A percentile compares a stretch with the other conserved stretches of the same genome.
These are phyloP conservation scores for Aureobasidium subglaciale DNA, from an alignment of 2,329 filamentous ascomycete genomes.

Conservation along the genomic window DNA sequence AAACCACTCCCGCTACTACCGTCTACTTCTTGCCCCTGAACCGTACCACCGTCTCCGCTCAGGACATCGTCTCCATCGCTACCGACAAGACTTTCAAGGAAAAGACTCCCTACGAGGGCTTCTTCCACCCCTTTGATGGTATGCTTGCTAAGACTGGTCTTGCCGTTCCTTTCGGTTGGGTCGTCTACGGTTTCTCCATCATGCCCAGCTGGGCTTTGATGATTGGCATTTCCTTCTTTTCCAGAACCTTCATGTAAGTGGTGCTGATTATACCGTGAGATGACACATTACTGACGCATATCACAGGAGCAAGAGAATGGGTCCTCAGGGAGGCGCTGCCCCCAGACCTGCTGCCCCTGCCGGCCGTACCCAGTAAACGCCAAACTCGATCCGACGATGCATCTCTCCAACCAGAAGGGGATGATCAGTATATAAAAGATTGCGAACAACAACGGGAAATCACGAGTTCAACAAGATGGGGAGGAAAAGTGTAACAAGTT, in stretches of 20 bases:
- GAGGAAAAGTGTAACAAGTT: constrained; percentile 6
- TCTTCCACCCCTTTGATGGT: constrained; percentile 72
- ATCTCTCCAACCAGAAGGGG: background rate
- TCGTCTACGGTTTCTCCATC: constrained; percentile 55
- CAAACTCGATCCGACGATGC: background rate
- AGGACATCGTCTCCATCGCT: constrained; percentile 56
- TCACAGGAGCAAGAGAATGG: constrained; percentile 16
- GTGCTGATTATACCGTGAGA: background rate
- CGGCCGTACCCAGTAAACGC: constrained; percentile 7
- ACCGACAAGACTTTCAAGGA: constrained; percentile 52
- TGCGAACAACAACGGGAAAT: background rate
- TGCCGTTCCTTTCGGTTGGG: constrained; percentile 58
- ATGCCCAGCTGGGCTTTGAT: constrained; percentile 69
- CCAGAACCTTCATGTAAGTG: constrained; percentile 68
- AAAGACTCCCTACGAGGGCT: constrained; percentile 50
- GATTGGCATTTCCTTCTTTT: constrained; percentile 66
- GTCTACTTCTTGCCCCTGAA: constrained; percentile 62
- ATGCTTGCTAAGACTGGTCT: constrained; percentile 55
- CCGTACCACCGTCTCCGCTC: constrained; percentile 58
- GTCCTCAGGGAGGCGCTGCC: constrained; percentile 7
- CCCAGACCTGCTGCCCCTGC: constrained; percentile 5
- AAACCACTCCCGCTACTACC: constrained; percentile 56
- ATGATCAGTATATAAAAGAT: background rate
- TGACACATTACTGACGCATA: background rate
- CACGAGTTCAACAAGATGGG: background rate